phyloP scores from a whole-genome alignment of 257 asterid genomes.

The Gentiana straminea region DNA sequence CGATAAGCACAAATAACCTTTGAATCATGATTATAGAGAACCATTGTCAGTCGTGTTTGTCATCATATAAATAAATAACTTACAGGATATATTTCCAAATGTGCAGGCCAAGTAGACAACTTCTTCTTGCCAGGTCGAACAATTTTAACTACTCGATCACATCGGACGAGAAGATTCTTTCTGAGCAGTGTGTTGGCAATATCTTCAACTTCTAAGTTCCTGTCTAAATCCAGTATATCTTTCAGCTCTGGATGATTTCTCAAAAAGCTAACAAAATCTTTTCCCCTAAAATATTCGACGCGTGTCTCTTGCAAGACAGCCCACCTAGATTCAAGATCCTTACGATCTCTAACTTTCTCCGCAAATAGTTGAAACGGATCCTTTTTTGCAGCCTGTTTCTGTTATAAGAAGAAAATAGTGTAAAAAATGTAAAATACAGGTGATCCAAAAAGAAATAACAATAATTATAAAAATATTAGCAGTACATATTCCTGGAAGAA shows the following conservation, averaged over 20 bases:
- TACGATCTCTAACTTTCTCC: slow-evolving; percentile 93
- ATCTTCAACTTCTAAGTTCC: slow-evolving; percentile 65
- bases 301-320: slow-evolving; percentile 97
- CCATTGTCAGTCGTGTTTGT: too few species aligned
- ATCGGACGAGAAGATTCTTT: slow-evolving; percentile 80
- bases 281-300: slow-evolving; percentile 93
- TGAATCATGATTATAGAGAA: too few species aligned
- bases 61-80: too few species aligned
- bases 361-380: slow-evolving; percentile 83
- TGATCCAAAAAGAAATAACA: too few species aligned
- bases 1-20: too few species aligned
- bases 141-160: slow-evolving; percentile 91
- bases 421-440: not conserved
- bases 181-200: slow-evolving; percentile 63
- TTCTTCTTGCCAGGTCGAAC: slow-evolving; percentile 94
- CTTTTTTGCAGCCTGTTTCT: slow-evolving; percentile 74
- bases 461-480: too few species aligned
- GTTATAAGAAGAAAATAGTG: slow-evolving; percentile 30
- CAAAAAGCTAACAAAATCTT: slow-evolving; percentile 75
- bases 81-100: slow-evolving; percentile 77
- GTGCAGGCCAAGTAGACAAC: slow-evolving; percentile 97
- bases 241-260: slow-evolving; percentile 70
- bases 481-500: too few species aligned
- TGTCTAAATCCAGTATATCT: slow-evolving; percentile 69
- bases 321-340: slow-evolving; percentile 95